These are phyloP conservation scores for Arctium lappa DNA, from an alignment of 129 eudicot genomes.

Conservation along the genomic window DNA sequence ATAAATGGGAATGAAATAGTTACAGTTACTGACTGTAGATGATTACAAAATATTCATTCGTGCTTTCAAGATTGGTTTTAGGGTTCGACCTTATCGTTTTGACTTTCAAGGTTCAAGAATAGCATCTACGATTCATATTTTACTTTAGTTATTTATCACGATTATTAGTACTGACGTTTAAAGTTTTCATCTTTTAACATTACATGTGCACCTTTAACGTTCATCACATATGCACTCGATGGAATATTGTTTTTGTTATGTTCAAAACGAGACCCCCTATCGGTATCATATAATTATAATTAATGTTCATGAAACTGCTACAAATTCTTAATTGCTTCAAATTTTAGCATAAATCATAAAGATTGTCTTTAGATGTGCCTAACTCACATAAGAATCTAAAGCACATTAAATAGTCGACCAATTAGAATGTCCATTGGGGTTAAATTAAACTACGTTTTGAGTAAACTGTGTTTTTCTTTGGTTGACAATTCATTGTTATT, in stretches of 20 bases:
- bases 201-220: too few species aligned
- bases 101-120: background rate
- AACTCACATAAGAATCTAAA: background rate
- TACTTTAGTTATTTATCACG: too few species aligned
- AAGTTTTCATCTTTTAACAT: too few species aligned
- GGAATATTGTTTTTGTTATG: too few species aligned
- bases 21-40: too few species aligned
- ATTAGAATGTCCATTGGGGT: too few species aligned
- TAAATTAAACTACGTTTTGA: too few species aligned
- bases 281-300: too few species aligned
- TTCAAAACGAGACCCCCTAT: background rate
- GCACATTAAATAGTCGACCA: background rate
- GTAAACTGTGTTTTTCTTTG: too few species aligned
- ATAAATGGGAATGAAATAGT: background rate
- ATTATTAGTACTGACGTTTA: too few species aligned
- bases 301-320: background rate
- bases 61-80: background rate
- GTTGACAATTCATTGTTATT: background rate
- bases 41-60: too few species aligned
- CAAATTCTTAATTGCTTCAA: background rate
- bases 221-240: too few species aligned
- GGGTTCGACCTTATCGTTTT: background rate
- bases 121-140: background rate
- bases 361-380: background rate
- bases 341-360: background rate